A percentile compares a stretch with the other conserved stretches of the same genome.
Evolutionary conservation across 1,284 basidiomycete species (phyloP).

Genomic region (Rhodotorula sp.): DNA sequence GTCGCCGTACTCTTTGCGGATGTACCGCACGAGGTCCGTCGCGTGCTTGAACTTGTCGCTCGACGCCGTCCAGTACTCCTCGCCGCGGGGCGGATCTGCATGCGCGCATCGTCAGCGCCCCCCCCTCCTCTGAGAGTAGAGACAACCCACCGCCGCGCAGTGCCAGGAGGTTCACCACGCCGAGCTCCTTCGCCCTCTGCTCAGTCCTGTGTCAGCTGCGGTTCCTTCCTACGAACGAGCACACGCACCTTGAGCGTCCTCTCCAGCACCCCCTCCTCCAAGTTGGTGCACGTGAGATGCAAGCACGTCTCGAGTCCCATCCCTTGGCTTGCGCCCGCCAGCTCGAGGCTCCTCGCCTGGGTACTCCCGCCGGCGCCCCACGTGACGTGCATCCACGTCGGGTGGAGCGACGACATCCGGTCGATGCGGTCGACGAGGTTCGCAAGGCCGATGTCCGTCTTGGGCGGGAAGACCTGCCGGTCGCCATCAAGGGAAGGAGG

Average conservation of each 20-base stretch:
- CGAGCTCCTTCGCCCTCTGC: slow-evolving; percentile 85
- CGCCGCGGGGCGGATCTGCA: slow-evolving; percentile 77
- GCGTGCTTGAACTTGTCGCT: slow-evolving; percentile 87
- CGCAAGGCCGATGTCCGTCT: slow-evolving; percentile 71
- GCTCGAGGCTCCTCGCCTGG: slow-evolving; percentile 80
- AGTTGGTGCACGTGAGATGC: slow-evolving; percentile 44
- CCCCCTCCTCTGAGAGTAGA: slow-evolving; percentile 16
- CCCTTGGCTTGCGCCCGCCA: slow-evolving; percentile 53
- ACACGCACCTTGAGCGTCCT: slow-evolving; percentile 41
- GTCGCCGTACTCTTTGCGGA: slow-evolving; percentile 75
- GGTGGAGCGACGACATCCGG: slow-evolving; percentile 67
- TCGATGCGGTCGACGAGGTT: slow-evolving; percentile 96
- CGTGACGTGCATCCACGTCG: slow-evolving; percentile 40
- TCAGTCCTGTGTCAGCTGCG: neutral
- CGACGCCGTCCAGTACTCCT: slow-evolving; percentile 85
- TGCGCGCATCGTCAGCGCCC: slow-evolving; percentile 5
- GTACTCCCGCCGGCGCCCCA: slow-evolving; percentile 64
- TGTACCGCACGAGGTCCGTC: slow-evolving; percentile 85
- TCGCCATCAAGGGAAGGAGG: too few relatives aligned
- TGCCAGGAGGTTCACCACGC: slow-evolving; percentile 93
- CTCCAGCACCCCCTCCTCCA: slow-evolving; percentile 41
- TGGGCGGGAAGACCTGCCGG: slow-evolving; percentile 45
- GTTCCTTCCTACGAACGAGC: neutral
- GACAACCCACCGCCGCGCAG: slow-evolving; percentile 65
- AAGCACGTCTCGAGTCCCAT: slow-evolving; percentile 44